Evolutionary conservation across 2,329 filamentous ascomycete species (phyloP).

Genomic region (Juglanconis sp.): DNA sequence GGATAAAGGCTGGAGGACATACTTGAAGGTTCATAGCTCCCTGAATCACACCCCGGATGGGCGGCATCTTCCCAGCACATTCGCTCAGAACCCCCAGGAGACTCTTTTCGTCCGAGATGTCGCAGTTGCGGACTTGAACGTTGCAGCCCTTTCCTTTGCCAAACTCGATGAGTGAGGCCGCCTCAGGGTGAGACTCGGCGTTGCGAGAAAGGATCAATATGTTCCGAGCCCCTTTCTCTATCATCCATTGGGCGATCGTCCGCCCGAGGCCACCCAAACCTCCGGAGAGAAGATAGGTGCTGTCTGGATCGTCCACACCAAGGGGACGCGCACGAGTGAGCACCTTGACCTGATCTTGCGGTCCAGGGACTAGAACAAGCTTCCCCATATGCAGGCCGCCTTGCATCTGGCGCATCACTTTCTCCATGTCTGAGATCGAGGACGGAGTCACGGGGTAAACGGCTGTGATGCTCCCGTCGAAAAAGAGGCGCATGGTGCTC

Average conservation of each 20-base stretch:
- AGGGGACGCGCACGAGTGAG: background rate
- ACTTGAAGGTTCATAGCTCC: conserved; percentile 36
- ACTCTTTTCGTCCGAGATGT: conserved; percentile 26
- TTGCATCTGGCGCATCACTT: conserved; percentile 33
- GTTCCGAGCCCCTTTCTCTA: conserved; percentile 20
- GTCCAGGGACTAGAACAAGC: conserved; percentile 23
- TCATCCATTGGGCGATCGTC: conserved; percentile 27
- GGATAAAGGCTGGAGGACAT: too few relatives aligned
- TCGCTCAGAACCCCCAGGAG: conserved; percentile 24
- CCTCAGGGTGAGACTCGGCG: background rate
- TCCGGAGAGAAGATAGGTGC: conserved; percentile 29
- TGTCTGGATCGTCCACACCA: conserved; percentile 8
- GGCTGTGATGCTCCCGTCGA: background rate
- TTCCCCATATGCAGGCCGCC: conserved; percentile 33
- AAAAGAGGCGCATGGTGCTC: conserved; percentile 18
- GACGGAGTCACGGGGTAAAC: conserved; percentile 18
- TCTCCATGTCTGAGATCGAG: conserved; percentile 18
- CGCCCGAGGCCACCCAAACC: conserved; percentile 30
- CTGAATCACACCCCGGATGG: conserved; percentile 38
- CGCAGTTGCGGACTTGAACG: conserved; percentile 25
- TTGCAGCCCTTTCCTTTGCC: conserved; percentile 20
- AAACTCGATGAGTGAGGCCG: conserved; percentile 2
- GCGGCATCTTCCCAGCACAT: conserved; percentile 21
- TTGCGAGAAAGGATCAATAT: conserved; percentile 21
- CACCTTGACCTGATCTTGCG: background rate